Conservation (phyloP, 2,329 filamentous ascomycete genomes). For the Pyrenophora graminea region DNA sequence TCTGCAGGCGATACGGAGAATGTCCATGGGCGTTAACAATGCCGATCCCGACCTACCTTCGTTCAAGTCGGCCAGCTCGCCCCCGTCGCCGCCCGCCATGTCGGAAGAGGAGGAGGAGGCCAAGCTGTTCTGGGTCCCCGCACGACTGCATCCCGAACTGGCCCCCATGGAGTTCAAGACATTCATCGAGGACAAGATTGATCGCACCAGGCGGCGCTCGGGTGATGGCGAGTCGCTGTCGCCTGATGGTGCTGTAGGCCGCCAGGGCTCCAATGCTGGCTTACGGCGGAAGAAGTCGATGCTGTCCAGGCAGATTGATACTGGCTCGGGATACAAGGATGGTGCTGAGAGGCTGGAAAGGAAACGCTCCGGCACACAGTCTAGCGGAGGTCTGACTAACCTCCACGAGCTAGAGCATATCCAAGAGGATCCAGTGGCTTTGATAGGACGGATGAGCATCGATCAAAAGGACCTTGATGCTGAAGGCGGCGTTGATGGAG, state of each 20-base stretch:
- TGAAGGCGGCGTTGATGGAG: conserved; percentile 45
- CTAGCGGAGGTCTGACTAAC: conserved; percentile 57
- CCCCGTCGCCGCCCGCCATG: conserved; percentile 68
- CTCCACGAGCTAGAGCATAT: conserved; percentile 74
- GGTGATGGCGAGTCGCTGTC: conserved; percentile 67
- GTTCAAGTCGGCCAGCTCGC: conserved; percentile 63
- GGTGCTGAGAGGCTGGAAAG: conserved; percentile 79
- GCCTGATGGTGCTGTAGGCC: conserved; percentile 58
- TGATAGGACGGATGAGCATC: conserved; percentile 72
- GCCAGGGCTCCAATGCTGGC: conserved; percentile 61
- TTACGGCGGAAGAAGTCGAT: conserved; percentile 90
- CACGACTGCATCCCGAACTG: conserved; percentile 88
- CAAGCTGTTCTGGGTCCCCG: conserved; percentile 92
- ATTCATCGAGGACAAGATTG: conserved; percentile 90
- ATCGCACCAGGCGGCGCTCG: conserved; percentile 84
- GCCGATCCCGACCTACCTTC: conserved; percentile 76
- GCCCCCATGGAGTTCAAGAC: conserved; percentile 96
- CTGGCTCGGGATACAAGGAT: conserved; percentile 75
- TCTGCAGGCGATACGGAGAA: conserved; percentile 82
- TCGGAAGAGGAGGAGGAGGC: conserved; percentile 86
- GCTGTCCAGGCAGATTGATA: conserved; percentile 89
- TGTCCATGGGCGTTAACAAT: conserved; percentile 88
- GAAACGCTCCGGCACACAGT: conserved; percentile 65
- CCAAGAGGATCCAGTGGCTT: conserved; percentile 75
- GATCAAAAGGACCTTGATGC: conserved; percentile 49